These are phyloP conservation scores for Fusarium palustre DNA, from an alignment of 2,329 filamentous ascomycete species.

Conservation along the genomic window DNA sequence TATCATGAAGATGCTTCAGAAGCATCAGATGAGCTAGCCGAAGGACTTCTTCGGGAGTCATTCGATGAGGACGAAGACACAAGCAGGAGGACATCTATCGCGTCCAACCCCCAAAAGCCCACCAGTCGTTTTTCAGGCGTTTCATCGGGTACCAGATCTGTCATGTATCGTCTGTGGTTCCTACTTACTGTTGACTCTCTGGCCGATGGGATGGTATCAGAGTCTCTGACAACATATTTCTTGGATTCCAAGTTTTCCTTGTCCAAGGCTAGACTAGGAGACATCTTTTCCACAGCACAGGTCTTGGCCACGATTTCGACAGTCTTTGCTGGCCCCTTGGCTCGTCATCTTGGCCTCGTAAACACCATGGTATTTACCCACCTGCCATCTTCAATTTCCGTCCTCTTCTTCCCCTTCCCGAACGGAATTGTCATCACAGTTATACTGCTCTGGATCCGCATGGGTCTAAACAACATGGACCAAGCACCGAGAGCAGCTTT, in stretches of 20 bases:
- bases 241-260: conserved; percentile 67
- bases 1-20: conserved; percentile 40
- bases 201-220: conserved; percentile 73
- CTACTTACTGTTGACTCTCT: conserved; percentile 73
- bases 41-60: conserved; percentile 45
- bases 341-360: conserved; percentile 69
- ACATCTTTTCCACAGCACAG: conserved; percentile 66
- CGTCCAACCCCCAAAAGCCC: conserved; percentile 27
- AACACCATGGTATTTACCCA: conserved; percentile 75
- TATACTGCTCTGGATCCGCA: conserved; percentile 67
- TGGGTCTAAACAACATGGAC: conserved; percentile 76
- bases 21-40: conserved; percentile 35
- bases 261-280: conserved; percentile 68
- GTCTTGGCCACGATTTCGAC: conserved; percentile 66
- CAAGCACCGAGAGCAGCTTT: conserved; percentile 74
- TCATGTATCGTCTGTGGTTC: conserved; percentile 74
- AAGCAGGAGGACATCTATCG: conserved; percentile 10
- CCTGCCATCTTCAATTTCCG: conserved; percentile 70
- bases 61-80: conserved; percentile 23
- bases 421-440: conserved; percentile 63
- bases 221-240: conserved; percentile 69
- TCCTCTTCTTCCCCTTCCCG: conserved; percentile 70
- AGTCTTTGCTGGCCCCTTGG: conserved; percentile 68
- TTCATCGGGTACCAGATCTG: conserved; percentile 65
- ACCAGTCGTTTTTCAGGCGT: conserved; percentile 63